Base-by-base conservation (phyloP, 169 alveolate genomes). In the Plasmodium ovale region DNA sequence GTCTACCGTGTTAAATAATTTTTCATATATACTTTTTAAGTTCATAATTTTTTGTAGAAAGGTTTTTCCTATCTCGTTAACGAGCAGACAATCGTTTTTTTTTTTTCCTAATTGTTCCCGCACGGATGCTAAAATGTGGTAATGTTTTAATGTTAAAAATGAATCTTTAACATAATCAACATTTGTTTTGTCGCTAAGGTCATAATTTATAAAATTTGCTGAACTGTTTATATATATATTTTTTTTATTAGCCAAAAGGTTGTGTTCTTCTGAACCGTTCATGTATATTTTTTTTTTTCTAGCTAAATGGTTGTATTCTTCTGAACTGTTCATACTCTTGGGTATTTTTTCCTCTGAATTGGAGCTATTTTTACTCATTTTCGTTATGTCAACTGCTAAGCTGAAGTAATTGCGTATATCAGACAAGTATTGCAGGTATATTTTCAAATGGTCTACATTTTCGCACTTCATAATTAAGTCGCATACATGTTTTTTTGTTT, bases 121-220 rank as follows among this genome's bases (percentile, higher is more conserved):
- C 29, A 67, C 53, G 10, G 44, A 54, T 35, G 19, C 47, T 58
- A 85, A 47, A 14, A 85, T 85, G 62, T 44, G 14, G 69, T 53
- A 85, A 60, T 85, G 91, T 60, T 85, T 85, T 5, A 85, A 35
- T 33, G 10, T 68, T 68, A 85, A 70, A 37, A 85, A 85, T 56
- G 53, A 27, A 37, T 68, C 47, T 59, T 47, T 69, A 10, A 29
- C 56, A 39, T 69, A 68, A 59, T 85, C 91, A 12, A 14, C 56
- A 35, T 69, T 58, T 10, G 58, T 68, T 60, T 54, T 44, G 29
- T 2, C 53, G 9, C 19, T 71, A 5, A 23, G 37, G 39, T 54
- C 33, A 5, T 35, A 35, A 74, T 35, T 23, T 6, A 12, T 29
- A 60, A 60, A 60, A 72, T n/a, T 42, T n/a, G 23, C 71, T 27